Evolutionary conservation across 768 basidiomycete genomes (phyloP).

Genomic region (Tricholoma sp.): DNA sequence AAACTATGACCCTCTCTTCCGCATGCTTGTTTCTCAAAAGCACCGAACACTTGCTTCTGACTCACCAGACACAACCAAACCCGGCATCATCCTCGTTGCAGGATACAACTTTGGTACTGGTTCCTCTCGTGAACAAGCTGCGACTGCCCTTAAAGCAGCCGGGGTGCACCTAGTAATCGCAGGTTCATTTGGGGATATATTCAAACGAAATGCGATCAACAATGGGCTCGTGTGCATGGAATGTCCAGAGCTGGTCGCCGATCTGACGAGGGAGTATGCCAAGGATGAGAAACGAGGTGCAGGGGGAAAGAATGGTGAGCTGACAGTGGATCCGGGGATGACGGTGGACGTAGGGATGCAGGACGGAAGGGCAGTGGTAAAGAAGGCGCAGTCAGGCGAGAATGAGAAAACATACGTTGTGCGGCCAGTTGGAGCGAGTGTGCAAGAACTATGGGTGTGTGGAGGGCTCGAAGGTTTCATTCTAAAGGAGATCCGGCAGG

Average conservation of each 20-base stretch:
- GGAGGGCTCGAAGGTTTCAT: constrained; percentile 93
- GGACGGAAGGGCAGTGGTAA: constrained; percentile 64
- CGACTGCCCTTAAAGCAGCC: constrained; percentile 92
- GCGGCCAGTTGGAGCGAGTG: constrained; percentile 82
- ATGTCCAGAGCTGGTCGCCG: constrained; percentile 81
- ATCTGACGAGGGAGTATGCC: constrained; percentile 73
- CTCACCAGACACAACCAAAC: constrained; percentile 27
- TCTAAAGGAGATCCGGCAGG: constrained; percentile 57
- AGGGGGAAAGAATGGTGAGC: constrained; percentile 76
- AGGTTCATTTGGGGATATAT: constrained; percentile 99
- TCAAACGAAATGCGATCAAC: constrained; percentile 98
- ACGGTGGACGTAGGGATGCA: constrained; percentile 61
- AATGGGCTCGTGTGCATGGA: constrained; percentile 96
- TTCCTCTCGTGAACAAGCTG: constrained; percentile 96
- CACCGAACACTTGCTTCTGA: constrained; percentile 20
- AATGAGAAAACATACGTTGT: constrained; percentile 57
- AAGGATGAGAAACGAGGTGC: constrained; percentile 70
- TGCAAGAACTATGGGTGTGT: constrained; percentile 97
- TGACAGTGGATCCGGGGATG: constrained; percentile 77
- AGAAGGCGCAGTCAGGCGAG: constrained; percentile 28
- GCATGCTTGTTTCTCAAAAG: constrained; percentile 57
- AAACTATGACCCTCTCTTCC: constrained; percentile 93
- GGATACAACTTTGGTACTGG: constrained; percentile 99
- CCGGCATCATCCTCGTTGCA: constrained; percentile 77
- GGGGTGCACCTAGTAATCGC: constrained; percentile 91